These are phyloP conservation scores for Heimioporus punctisporus DNA, from an alignment of 1,284 basidiomycete genomes.

Conservation along the genomic window DNA sequence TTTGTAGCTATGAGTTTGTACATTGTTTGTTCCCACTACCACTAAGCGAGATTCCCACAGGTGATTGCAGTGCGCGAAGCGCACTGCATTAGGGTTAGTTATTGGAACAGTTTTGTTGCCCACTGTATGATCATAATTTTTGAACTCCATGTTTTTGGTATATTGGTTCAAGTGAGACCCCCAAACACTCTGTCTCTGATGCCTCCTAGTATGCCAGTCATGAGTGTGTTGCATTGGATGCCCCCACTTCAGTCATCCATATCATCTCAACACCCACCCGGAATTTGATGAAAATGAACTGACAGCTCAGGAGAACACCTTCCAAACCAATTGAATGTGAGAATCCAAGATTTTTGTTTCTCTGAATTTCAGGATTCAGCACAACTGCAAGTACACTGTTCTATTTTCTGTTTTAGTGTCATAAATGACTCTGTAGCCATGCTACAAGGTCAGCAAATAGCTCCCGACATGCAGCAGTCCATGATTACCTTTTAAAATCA, in stretches of 20 bases:
- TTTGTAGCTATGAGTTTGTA: neutral
- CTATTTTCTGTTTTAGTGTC: neutral
- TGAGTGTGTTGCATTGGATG: too few species aligned
- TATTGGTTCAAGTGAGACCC: too few species aligned
- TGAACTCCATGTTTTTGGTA: too few species aligned
- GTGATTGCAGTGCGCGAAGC: neutral
- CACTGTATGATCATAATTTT: too few species aligned
- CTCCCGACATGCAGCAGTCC: neutral
- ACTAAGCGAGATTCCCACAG: neutral
- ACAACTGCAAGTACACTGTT: neutral
- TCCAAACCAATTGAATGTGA: neutral
- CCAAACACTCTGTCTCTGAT: too few species aligned
- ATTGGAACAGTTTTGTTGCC: neutral
- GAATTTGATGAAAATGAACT: conserved; percentile 5
- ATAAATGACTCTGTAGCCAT: neutral
- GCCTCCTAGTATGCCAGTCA: too few species aligned
- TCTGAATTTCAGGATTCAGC: neutral
- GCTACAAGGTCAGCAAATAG: neutral
- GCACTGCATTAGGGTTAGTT: neutral
- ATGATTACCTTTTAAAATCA: neutral
- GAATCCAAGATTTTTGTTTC: neutral
- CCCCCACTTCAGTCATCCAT: neutral
- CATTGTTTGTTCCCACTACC: neutral
- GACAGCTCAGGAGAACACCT: neutral
- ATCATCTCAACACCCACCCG: neutral